Conservation (phyloP, 2,329 filamentous ascomycete species). For the Blumeriella jaapii region DNA sequence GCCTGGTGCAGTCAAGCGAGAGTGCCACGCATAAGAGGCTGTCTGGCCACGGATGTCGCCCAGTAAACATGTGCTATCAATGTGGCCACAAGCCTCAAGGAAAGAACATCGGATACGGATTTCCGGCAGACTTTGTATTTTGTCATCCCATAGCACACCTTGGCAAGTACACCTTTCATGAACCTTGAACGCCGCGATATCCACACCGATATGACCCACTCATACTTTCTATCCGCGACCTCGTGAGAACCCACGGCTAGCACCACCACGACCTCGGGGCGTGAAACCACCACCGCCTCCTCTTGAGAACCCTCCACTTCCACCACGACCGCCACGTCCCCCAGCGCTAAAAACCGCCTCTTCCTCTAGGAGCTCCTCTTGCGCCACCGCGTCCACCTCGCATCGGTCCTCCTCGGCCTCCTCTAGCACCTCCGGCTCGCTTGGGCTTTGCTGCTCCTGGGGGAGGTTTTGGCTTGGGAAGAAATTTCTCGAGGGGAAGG, state of each 20-base stretch:
- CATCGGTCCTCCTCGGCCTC: slow-evolving; percentile 34
- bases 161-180: slow-evolving; percentile 2
- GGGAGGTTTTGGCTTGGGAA: slow-evolving; percentile 78
- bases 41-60: too few species aligned
- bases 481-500: slow-evolving; percentile 87
- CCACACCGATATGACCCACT: slow-evolving; percentile 15
- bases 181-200: slow-evolving; percentile 22
- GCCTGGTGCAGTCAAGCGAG: too few species aligned
- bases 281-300: slow-evolving; percentile 25
- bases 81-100: too few species aligned
- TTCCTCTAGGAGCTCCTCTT: slow-evolving; percentile 42
- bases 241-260: slow-evolving; percentile 25
- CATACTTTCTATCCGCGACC: too few species aligned
- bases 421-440: slow-evolving; percentile 51
- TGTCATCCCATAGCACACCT: slow-evolving; percentile 1
- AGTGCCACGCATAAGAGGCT: too few species aligned
- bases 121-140: slow-evolving; percentile 1
- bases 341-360: slow-evolving; percentile 37
- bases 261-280: slow-evolving; percentile 24
- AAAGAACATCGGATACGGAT: too few species aligned
- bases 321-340: slow-evolving; percentile 32
- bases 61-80: too few species aligned
- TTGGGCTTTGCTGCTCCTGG: slow-evolving; percentile 59
- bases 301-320: slow-evolving; percentile 27
- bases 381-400: slow-evolving; percentile 32